These are phyloP conservation scores for Bryoerythrophyllum caledonicum DNA, from an alignment of 225 moss, liverwort and hornwort species.

Conservation along the genomic window DNA sequence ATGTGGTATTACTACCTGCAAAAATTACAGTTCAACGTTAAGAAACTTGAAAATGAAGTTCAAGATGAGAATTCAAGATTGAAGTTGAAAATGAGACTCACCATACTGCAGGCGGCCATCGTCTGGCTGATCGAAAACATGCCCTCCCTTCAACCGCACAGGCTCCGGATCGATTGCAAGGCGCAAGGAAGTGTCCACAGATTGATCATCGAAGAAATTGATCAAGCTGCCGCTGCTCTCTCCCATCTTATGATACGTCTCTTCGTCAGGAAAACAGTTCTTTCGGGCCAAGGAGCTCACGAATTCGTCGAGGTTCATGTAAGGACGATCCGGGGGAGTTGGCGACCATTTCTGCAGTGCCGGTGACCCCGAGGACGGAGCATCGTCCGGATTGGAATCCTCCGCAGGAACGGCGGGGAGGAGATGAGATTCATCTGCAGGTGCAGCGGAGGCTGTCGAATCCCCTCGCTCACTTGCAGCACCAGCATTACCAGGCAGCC, in stretches of 20 bases:
- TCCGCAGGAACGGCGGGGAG: too few relatives aligned
- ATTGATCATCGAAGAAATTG: not conserved
- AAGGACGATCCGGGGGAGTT: constrained; percentile 27
- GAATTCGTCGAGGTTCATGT: constrained; percentile 55
- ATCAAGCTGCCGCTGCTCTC: constrained; percentile 17
- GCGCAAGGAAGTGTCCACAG: constrained; percentile 37
- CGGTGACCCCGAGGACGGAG: constrained; percentile 26
- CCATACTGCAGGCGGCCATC: not conserved
- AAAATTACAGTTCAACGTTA: not conserved
- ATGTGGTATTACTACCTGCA: not conserved
- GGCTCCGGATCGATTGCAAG: constrained; percentile 13
- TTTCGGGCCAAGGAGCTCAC: constrained; percentile 44
- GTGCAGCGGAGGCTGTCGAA: not conserved
- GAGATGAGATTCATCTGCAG: not conserved
- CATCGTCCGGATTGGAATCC: not conserved
- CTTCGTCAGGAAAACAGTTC: constrained; percentile 37
- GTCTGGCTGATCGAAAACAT: not conserved
- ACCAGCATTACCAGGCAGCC: not conserved
- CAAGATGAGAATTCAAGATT: too few relatives aligned
- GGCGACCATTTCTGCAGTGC: constrained; percentile 23
- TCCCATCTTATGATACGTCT: not conserved
- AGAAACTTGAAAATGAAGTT: too few relatives aligned
- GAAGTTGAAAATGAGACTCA: not conserved
- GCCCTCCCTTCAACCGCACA: not conserved
- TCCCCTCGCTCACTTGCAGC: not conserved